phyloP scores from a whole-genome alignment of 208 protist species.

The Acanthamoeba royreba region DNA sequence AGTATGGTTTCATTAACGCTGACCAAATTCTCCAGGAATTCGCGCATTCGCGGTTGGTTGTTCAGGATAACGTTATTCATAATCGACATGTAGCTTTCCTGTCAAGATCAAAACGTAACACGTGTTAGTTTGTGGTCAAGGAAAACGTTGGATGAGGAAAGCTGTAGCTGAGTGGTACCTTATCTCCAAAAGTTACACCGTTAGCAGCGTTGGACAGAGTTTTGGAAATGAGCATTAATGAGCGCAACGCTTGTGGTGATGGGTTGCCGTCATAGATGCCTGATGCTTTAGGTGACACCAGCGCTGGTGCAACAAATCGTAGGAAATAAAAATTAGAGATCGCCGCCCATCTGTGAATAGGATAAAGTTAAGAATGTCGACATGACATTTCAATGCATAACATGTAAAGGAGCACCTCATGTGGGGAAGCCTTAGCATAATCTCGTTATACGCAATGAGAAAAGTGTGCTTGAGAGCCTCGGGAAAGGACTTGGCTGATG shows the following conservation, averaged over 20 bases:
- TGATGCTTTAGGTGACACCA: conserved; percentile 20
- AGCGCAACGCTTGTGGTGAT: not conserved
- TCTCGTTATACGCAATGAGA: not conserved
- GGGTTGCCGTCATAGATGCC: conserved; percentile 12
- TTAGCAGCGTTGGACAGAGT: conserved; percentile 23
- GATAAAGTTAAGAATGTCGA: not conserved
- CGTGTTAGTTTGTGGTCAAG: not conserved
- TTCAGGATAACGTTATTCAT: conserved; percentile 34
- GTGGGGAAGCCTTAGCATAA: not conserved
- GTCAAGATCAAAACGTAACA: not conserved
- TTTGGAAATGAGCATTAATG: conserved; percentile 43
- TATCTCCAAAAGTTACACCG: not conserved
- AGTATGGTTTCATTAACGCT: not conserved
- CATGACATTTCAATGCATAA: not conserved
- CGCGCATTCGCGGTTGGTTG: conserved; percentile 29
- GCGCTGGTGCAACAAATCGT: conserved; percentile 19
- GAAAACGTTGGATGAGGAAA: no score
- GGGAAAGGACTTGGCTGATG: not conserved
- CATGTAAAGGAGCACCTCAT: not conserved
- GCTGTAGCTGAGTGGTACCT: not conserved
- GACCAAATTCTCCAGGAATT: not conserved
- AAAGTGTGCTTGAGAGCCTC: not conserved
- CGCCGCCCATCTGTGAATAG: not conserved
- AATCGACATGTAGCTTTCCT: conserved; percentile 29
- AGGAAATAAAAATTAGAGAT: conserved; percentile 43